Evolutionary conservation across 2,329 filamentous ascomycete species (phyloP), one percentile per base, ranked within the genome.

Genomic region (Fusarium sp.): DNA sequence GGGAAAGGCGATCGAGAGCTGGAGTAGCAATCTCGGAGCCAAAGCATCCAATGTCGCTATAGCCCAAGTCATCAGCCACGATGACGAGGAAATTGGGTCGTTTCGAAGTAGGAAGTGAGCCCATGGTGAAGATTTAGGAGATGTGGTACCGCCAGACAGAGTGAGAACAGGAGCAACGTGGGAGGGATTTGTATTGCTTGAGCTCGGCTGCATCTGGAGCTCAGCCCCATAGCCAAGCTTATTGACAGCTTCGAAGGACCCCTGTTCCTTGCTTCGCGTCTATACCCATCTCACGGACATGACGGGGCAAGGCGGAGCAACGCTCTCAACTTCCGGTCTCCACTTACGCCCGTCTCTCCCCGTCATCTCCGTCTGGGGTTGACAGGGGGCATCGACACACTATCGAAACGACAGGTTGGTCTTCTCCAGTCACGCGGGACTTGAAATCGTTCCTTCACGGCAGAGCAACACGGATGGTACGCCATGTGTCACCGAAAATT

Each of bases 1-100:
- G 76, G 1, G 86, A 85, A 3, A 88, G 78, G 16, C 84, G 84
- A 80, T 90, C 87, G 24, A 90, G 82, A 72, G 88, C 87, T 5
- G 88, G 89, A 0, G 88, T 90, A 16, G 82, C 82, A 71, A 90
- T 90, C 79, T 90, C 88, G 69, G 86, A 85, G 56, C 88, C 88
- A 72, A 88, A 90, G 27, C 67, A 71, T n/a, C 72, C 71, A 16
- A 68, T 67, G 40, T 79, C 78, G 44, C 74, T 77, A 53, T 74
- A 79, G 10, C 78, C 76, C 11, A 79, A 64, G 57, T 79, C 77
- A 64, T 79, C 78, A 10, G 78, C 78, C 2, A 79, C 74, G 22
- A 79, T 72, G 64, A 79, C 44, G 17, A 79, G 76, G 57, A 79
- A 79, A 49, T 79, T 79, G 5, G 77, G 77, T 17, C 49, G 61